Percentiles rank a stretch among this genome's conserved stretches.
Conservation (phyloP, 768 basidiomycete species). For the Boletus reticuloceps region DNA sequence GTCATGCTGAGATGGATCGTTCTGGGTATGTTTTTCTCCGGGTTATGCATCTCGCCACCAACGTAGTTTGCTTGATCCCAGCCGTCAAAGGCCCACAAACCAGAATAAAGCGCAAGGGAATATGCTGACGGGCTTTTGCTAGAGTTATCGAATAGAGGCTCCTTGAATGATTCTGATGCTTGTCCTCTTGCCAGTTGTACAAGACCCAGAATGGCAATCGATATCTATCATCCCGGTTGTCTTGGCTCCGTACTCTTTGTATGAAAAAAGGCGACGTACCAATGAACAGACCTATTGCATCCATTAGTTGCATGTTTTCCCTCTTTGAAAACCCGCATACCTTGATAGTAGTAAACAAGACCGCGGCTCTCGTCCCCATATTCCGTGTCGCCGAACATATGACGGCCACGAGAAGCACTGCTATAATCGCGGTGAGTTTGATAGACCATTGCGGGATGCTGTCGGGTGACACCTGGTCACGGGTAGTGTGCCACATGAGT, state of each 20-base stretch:
- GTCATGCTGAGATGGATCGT: conserved; percentile 91
- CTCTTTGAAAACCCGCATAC: conserved; percentile 35
- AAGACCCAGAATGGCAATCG: conserved; percentile 76
- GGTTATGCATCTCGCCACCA: conserved; percentile 81
- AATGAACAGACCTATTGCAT: conserved; percentile 55
- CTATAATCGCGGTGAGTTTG: conserved; percentile 77
- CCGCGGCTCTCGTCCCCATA: conserved; percentile 75
- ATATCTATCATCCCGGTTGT: conserved; percentile 40
- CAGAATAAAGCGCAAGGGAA: conserved; percentile 93
- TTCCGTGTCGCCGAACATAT: conserved; percentile 78
- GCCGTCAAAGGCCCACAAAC: conserved; percentile 94
- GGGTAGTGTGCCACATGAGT: conserved; percentile 76
- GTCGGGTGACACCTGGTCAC: conserved; percentile 67
- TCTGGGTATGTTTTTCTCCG: conserved; percentile 83
- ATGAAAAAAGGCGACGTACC: conserved; percentile 41
- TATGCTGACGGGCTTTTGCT: conserved; percentile 80
- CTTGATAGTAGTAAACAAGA: conserved; percentile 88
- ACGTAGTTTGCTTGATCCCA: conserved; percentile 96
- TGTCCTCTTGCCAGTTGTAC: conserved; percentile 71
- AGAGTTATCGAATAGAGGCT: conserved; percentile 69
- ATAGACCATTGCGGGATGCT: conserved; percentile 88
- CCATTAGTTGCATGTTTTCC: background rate
- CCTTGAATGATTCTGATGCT: conserved; percentile 63
- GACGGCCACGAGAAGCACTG: conserved; percentile 63
- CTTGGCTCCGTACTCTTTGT: background rate